Evolutionary conservation across 108 stramenopile species (phyloP).

Genomic region (Hondaea fermentalgiana): DNA sequence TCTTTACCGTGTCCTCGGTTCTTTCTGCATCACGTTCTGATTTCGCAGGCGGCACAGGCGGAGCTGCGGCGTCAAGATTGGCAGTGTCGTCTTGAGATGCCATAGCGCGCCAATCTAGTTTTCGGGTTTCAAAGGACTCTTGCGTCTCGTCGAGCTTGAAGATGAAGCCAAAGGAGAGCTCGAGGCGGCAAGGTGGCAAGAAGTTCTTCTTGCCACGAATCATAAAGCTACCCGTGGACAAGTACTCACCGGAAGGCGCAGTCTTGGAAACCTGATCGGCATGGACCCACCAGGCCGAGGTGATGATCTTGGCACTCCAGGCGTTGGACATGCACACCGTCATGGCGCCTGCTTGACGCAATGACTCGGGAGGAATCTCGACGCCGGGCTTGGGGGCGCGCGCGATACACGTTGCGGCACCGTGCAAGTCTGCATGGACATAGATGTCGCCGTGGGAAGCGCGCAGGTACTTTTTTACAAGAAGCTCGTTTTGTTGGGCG

Average conservation of each 20-base stretch:
- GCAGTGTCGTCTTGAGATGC: neutral
- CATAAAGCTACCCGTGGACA: slow-evolving; percentile 91
- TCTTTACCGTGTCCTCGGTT: neutral
- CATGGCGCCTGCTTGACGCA: slow-evolving; percentile 76
- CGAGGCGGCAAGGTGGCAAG: slow-evolving; percentile 73
- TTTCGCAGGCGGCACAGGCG: neutral
- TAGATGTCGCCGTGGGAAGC: slow-evolving; percentile 77
- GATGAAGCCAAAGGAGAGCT: slow-evolving; percentile 83
- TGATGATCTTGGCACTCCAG: slow-evolving; percentile 77
- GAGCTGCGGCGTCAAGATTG: neutral
- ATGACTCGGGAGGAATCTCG: slow-evolving; percentile 62
- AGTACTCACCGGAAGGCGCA: slow-evolving; percentile 88
- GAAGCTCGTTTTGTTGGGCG: slow-evolving; percentile 86
- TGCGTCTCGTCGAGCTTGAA: slow-evolving; percentile 74
- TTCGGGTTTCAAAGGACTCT: neutral
- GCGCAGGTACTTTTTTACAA: slow-evolving; percentile 83
- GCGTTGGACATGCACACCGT: slow-evolving; percentile 80
- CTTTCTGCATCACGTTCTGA: neutral
- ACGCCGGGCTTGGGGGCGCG: slow-evolving; percentile 34
- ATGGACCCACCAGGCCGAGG: slow-evolving; percentile 84
- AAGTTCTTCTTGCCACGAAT: slow-evolving; percentile 91
- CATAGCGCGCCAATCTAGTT: neutral
- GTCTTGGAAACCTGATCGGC: slow-evolving; percentile 89
- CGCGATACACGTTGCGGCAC: slow-evolving; percentile 81
- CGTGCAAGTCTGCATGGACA: slow-evolving; percentile 92